Base-by-base conservation (phyloP, 1,284 basidiomycete genomes). In the Pascua guehoae region DNA sequence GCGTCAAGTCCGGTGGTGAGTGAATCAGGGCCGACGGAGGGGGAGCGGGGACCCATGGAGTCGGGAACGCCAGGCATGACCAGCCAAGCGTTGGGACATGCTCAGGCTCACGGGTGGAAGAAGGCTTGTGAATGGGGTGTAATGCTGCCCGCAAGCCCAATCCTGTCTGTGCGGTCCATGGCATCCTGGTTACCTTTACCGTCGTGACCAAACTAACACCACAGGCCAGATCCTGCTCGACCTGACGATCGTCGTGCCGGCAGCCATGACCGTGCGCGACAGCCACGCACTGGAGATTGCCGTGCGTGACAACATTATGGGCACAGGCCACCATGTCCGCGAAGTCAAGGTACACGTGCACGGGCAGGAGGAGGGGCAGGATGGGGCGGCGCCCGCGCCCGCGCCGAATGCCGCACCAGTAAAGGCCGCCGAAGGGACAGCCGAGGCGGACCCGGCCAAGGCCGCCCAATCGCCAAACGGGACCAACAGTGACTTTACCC, bases 321-420 rank as follows among this genome's bases (percentile, higher is more conserved):
- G 76, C 5, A 84, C 81, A 40, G 79, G 84, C 71, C 85, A 80
- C 71, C 89, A 91, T 68, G 81, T 91, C n/a, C 78, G 84, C 17
- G 90, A 92, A 69, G 88, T 93, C 41, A 78, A 85, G 65, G 83
- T 94, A 32, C 86, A 82, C 68, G 90, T 92, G 0, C 76, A 77
- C 54, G 72, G 68, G 5, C 61, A 66, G 38, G 70, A 65, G 36
- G 58, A 38, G 15, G 43, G 17, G 16, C 44, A 44, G 14, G 15
- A 12, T 7, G 17, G 14, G 8, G 39, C n/a, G 42, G 17, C 39
- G 10, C 16, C 24, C 4, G 24, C 24, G 24, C 24, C 24, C 4
- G 24, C 24, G 24, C 24, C 24, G 24, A 32, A 32, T 32, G 24
- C 4, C 24, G 7, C 24, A 32, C 24, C 24, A 32, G 24, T 32